These are phyloP conservation scores for Termitomyces sp. DNA, from an alignment of 768 basidiomycete genomes.

Conservation along the genomic window DNA sequence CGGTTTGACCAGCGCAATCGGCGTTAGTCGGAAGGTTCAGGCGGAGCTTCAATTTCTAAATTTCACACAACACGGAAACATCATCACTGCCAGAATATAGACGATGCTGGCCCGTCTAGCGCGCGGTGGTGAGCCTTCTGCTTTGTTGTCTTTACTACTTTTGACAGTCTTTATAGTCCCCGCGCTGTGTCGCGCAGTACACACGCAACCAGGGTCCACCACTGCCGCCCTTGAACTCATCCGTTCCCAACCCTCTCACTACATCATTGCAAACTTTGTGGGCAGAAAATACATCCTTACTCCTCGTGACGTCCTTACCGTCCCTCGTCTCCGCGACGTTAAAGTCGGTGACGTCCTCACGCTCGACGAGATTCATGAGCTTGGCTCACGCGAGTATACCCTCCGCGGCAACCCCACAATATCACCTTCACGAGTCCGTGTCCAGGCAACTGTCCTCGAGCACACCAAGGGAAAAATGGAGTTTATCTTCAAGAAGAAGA, in stretches of 20 bases:
- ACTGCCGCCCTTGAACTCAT: slow-evolving; percentile 71
- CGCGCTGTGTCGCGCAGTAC: slow-evolving; percentile 16
- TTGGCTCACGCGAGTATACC: slow-evolving; percentile 94
- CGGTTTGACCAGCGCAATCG: slow-evolving; percentile 29
- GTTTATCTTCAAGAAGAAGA: slow-evolving; percentile 91
- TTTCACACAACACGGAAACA: slow-evolving; percentile 14
- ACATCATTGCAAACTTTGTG: slow-evolving; percentile 84
- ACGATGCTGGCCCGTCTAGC: slow-evolving; percentile 22
- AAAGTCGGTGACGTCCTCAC: slow-evolving; percentile 79
- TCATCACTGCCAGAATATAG: slow-evolving; percentile 1
- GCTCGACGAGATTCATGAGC: slow-evolving; percentile 85
- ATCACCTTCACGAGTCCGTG: slow-evolving; percentile 57
- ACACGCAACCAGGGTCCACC: slow-evolving; percentile 31
- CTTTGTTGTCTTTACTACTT: background rate
- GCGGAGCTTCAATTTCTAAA: slow-evolving; percentile 28
- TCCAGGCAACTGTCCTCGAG: slow-evolving; percentile 91
- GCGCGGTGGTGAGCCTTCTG: slow-evolving; percentile 24
- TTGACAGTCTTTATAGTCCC: slow-evolving; percentile 8
- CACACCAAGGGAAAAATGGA: slow-evolving; percentile 96
- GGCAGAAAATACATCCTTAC: slow-evolving; percentile 87
- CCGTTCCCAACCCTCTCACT: slow-evolving; percentile 87
- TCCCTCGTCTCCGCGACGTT: slow-evolving; percentile 83
- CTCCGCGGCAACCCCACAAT: slow-evolving; percentile 75
- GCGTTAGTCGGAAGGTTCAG: slow-evolving; percentile 45
- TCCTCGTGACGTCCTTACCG: slow-evolving; percentile 87